phyloP scores from a whole-genome alignment of 1,284 basidiomycete species.

The Ceratobasidium sp. region DNA sequence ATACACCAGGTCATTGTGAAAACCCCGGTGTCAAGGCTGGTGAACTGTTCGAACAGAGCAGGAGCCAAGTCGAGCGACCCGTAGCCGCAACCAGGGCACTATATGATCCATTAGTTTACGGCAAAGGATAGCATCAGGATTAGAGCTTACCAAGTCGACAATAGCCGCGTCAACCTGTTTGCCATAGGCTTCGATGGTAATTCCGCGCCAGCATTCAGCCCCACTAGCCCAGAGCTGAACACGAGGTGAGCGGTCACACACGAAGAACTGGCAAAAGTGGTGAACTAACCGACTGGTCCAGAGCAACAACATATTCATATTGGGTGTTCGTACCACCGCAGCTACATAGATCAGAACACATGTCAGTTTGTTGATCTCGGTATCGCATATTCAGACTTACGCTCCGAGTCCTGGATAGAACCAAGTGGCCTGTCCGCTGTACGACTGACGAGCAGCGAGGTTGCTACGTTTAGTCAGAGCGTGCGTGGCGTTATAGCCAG shows the following conservation, averaged over 20 bases:
- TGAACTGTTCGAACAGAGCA: slow-evolving; percentile 11
- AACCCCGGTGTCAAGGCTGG: slow-evolving; percentile 1
- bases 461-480: not conserved
- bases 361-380: not conserved
- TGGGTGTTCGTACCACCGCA: slow-evolving; percentile 5
- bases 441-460: not conserved
- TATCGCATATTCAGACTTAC: not conserved
- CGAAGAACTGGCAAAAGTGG: not conserved
- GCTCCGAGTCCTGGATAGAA: slow-evolving; percentile 25
- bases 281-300: not conserved
- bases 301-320: slow-evolving; percentile 12
- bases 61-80: slow-evolving; percentile 13
- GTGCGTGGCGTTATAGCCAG: not conserved
- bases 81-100: slow-evolving; percentile 14
- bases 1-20: slow-evolving; percentile 21
- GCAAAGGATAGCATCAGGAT: not conserved
- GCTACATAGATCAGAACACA: not conserved
- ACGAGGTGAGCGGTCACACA: not conserved
- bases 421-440: not conserved
- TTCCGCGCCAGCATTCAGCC: slow-evolving; percentile 13
- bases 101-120: not conserved
- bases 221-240: slow-evolving; percentile 4
- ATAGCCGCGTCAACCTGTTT: slow-evolving; percentile 12
- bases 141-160: slow-evolving; percentile 6
- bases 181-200: slow-evolving; percentile 16